Evolutionary conservation across 1,139 yeast genomes (phyloP).

Genomic region (Candida glucosophila): DNA sequence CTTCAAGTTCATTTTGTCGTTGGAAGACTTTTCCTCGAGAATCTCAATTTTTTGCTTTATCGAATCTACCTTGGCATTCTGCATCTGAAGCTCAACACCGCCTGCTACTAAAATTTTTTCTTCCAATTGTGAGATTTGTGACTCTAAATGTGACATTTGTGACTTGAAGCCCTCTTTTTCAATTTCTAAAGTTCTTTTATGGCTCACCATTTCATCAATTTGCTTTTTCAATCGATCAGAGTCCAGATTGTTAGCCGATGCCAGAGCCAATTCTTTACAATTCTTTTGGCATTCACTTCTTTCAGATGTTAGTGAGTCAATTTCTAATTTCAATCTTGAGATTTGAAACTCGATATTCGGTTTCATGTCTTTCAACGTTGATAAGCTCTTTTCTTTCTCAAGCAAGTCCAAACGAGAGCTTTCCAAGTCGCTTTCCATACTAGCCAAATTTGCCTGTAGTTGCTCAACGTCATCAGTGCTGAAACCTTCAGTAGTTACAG

Average conservation of each 20-base stretch:
- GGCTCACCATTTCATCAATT: slow-evolving; percentile 28
- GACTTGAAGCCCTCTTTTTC: slow-evolving; percentile 39
- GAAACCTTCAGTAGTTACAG: slow-evolving; percentile 13
- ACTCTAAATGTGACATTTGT: slow-evolving; percentile 52
- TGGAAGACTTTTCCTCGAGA: slow-evolving; percentile 49
- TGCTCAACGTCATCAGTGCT: slow-evolving; percentile 53
- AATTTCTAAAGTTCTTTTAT: slow-evolving; percentile 21
- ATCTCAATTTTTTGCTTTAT: slow-evolving; percentile 61
- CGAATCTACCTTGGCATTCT: slow-evolving; percentile 76
- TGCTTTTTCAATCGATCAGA: slow-evolving; percentile 23
- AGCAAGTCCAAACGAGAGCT: slow-evolving; percentile 43
- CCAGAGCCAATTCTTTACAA: slow-evolving; percentile 30
- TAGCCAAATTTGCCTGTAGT: slow-evolving; percentile 44
- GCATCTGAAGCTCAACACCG: slow-evolving; percentile 76
- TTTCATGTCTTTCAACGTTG: slow-evolving; percentile 49
- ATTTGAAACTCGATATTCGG: slow-evolving; percentile 66
- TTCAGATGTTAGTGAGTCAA: slow-evolving; percentile 47
- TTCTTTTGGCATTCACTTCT: slow-evolving; percentile 31
- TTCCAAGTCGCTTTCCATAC: slow-evolving; percentile 50
- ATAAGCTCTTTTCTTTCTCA: slow-evolving; percentile 53
- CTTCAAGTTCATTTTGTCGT: slow-evolving; percentile 50
- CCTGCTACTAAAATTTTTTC: slow-evolving; percentile 86
- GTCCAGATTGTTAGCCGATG: slow-evolving; percentile 19
- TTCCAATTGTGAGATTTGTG: slow-evolving; percentile 51
- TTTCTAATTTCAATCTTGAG: slow-evolving; percentile 55